A percentile compares a stretch with the other conserved stretches of the same genome.
These are phyloP conservation scores for Apiotrichum gracile DNA, from an alignment of 1,284 basidiomycete genomes.

Conservation along the genomic window DNA sequence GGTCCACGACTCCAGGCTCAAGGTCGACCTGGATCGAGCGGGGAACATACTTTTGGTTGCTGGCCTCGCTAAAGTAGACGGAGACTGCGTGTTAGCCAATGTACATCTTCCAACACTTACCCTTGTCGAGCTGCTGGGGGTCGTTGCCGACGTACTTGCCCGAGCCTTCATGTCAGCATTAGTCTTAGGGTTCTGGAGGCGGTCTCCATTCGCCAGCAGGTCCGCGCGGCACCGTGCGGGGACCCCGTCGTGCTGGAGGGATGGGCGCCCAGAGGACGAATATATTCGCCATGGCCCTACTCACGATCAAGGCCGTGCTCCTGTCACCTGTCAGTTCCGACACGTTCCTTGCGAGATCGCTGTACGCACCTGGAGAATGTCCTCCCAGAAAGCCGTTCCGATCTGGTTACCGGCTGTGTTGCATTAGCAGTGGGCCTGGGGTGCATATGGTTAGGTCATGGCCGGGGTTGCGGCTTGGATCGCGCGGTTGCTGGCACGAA, in stretches of 20 bases:
- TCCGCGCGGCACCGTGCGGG: neutral
- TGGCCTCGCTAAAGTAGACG: slow-evolving; percentile 48
- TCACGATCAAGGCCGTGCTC: slow-evolving; percentile 41
- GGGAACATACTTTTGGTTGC: slow-evolving; percentile 65
- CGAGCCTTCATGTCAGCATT: slow-evolving; percentile 16
- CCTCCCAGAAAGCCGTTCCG: slow-evolving; percentile 44
- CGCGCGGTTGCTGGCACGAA: too few species aligned
- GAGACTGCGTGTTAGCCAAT: slow-evolving; percentile 20
- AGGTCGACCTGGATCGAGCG: slow-evolving; percentile 85
- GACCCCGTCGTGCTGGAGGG: neutral
- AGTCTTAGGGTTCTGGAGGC: neutral
- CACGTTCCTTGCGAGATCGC: too few species aligned
- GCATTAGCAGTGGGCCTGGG: neutral
- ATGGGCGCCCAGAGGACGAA: neutral
- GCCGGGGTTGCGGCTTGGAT: too few species aligned
- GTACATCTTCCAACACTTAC: slow-evolving; percentile 10
- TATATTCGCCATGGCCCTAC: slow-evolving; percentile 13
- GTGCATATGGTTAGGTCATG: too few species aligned
- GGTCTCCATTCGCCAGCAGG: neutral
- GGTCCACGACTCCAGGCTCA: slow-evolving; percentile 82
- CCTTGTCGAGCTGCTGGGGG: slow-evolving; percentile 35
- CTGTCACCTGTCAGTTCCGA: slow-evolving; percentile 19
- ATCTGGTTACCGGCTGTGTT: slow-evolving; percentile 40
- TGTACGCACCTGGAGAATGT: slow-evolving; percentile 36
- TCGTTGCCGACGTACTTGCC: slow-evolving; percentile 42